Conservation (phyloP, 2,329 filamentous ascomycete species). For the Penicillium sp. region DNA sequence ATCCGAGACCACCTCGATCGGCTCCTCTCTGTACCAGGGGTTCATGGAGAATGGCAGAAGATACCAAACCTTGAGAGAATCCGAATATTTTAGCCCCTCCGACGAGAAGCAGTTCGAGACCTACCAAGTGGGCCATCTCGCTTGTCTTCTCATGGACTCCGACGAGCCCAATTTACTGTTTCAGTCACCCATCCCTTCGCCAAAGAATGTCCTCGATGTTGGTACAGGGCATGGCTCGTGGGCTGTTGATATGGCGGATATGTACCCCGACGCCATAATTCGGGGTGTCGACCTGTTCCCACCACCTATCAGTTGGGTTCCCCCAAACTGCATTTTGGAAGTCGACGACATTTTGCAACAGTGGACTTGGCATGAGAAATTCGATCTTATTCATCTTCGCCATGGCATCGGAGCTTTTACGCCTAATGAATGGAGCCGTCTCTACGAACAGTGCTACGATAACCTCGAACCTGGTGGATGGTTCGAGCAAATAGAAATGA, state of each 20-base stretch:
- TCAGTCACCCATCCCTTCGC: conserved; percentile 14
- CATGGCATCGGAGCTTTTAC: conserved; percentile 23
- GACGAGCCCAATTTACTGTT: conserved; percentile 19
- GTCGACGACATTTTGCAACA: conserved; percentile 22
- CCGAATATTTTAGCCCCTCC: conserved; percentile 24
- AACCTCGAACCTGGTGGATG: conserved; percentile 19
- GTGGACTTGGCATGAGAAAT: conserved; percentile 19
- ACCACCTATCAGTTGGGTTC: conserved; percentile 19
- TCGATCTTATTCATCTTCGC: conserved; percentile 21
- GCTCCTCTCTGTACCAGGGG: conserved; percentile 24
- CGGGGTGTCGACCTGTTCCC: conserved; percentile 25
- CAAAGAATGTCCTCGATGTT: conserved; percentile 23
- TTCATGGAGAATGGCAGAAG: conserved; percentile 28
- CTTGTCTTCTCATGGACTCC: conserved; percentile 19
- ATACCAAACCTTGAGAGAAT: conserved; percentile 23
- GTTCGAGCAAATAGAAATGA: conserved; percentile 19
- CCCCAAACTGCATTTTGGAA: conserved; percentile 26
- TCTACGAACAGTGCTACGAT: conserved; percentile 20
- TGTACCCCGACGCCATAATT: conserved; percentile 18
- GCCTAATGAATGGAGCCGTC: conserved; percentile 9
- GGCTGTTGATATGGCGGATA: conserved; percentile 25
- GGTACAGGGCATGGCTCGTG: conserved; percentile 26
- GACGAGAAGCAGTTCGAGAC: conserved; percentile 23
- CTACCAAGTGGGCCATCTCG: conserved; percentile 26
- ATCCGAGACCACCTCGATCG: conserved; percentile 27